Base-by-base conservation (phyloP, 2,329 filamentous ascomycete genomes). In the Penicillium corylophilum region DNA sequence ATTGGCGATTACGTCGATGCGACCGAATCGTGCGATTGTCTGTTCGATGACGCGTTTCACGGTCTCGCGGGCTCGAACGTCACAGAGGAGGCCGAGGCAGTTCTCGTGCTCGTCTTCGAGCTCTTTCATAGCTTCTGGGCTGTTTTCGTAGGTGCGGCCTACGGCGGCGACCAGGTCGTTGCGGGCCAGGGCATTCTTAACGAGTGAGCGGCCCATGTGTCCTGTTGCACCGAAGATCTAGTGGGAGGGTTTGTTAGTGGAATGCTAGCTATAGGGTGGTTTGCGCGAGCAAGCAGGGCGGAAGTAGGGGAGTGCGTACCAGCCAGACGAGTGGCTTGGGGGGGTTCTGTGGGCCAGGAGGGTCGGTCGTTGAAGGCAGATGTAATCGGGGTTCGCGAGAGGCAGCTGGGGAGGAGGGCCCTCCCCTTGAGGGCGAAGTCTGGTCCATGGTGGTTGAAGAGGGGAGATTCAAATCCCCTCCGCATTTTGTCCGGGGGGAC, bases 151-250 rank as follows among this genome's bases (percentile, higher is more conserved):
- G 13, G 86, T 86, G 57, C 90, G 86, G 8, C 94, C 94, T 9
- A 96, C 92, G 6, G 90, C 90, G 2, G 87, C 86, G 51, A 96
- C 93, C 45, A 86, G 80, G 69, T 99, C 94, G 61, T 88, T 87
- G 62, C 90, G 88, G 15, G 83, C 79, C 20, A 97, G 80, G 15
- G 89, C 90, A 48, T 83, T 85, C 65, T 94, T 93, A 53, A 93
- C 89, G 18, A 97, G 83, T 7, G 89, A 95, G 46, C 90, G 87
- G 53, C 94, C 94, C 80, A 97, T 95, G 66, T 99, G 94, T 50
- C 94, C 94, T n/a, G 92, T 96, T 44, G 90, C 92, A 44, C 94
- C 94, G 72, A 96, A 99, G 48, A 97, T 79, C 90, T 91, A 36
- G 33, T 20, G 26, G 56, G 57, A 51, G 22, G 13, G 13, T 9